Evolutionary conservation across 306 rosid genomes (phyloP).

Genomic region (apple (Malus domestica)): DNA sequence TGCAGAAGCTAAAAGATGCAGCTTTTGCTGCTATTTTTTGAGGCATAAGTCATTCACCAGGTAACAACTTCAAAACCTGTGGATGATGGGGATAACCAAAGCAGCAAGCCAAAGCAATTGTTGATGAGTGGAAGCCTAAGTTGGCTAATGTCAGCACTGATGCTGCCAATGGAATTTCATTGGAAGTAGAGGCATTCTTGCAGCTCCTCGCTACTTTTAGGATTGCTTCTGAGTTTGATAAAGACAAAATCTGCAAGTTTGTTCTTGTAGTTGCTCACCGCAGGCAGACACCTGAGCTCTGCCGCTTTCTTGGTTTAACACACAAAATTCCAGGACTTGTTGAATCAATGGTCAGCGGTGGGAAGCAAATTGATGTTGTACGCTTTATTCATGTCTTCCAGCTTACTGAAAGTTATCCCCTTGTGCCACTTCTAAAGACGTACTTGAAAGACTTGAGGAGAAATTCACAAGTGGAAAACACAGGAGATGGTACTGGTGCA

Average conservation of each 20-base stretch:
- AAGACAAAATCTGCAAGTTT: slow-evolving; percentile 85
- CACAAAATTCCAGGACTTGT: slow-evolving; percentile 42
- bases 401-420: no score
- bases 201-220: slow-evolving; percentile 71
- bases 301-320: slow-evolving; percentile 74
- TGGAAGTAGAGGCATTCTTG: slow-evolving; percentile 89
- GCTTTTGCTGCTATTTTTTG: slow-evolving; percentile 54
- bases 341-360: no score
- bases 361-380: no score
- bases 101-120: slow-evolving; percentile 87
- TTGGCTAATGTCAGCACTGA: slow-evolving; percentile 57
- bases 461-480: no score
- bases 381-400: no score
- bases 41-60: slow-evolving; percentile 44
- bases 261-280: slow-evolving; percentile 70
- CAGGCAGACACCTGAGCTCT: slow-evolving; percentile 84
- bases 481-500: no score
- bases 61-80: slow-evolving; percentile 31
- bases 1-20: slow-evolving; percentile 72
- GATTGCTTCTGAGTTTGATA: slow-evolving; percentile 79
- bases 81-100: slow-evolving; percentile 48
- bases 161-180: slow-evolving; percentile 84
- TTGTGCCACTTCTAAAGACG: no score
- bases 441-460: no score
- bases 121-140: slow-evolving; percentile 83